These are phyloP conservation scores for Diversispora epigaea DNA, from an alignment of 192 early-diverging fungal genomes.

Conservation along the genomic window DNA sequence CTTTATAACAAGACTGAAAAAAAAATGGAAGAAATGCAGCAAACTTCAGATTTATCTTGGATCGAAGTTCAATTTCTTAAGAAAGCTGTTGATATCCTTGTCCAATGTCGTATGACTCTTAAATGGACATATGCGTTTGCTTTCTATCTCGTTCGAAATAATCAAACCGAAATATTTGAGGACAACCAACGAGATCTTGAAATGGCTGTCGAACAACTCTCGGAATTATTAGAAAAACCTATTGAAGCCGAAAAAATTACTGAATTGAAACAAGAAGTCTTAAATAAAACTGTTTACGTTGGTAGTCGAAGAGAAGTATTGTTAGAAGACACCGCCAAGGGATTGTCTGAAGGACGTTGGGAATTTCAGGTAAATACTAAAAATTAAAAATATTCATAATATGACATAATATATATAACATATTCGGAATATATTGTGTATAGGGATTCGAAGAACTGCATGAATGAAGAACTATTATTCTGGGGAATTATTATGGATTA, in stretches of 20 bases:
- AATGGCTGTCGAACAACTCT: slow-evolving; percentile 93
- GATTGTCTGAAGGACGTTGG: slow-evolving; percentile 84
- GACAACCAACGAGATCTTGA: slow-evolving; percentile 99
- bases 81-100: slow-evolving; percentile 86
- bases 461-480: not conserved
- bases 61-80: slow-evolving; percentile 98
- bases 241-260: slow-evolving; percentile 73
- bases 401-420: not conserved
- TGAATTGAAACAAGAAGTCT: slow-evolving; percentile 79
- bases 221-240: slow-evolving; percentile 86
- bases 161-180: slow-evolving; percentile 91
- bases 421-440: not conserved
- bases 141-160: slow-evolving; percentile 84
- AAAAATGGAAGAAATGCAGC: slow-evolving; percentile 97
- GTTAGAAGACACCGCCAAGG: slow-evolving; percentile 86
- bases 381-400: slow-evolving; percentile 13
- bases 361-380: slow-evolving; percentile 58
- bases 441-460: not conserved
- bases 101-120: slow-evolving; percentile 86
- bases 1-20: slow-evolving; percentile 82
- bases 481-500: too few relatives aligned
- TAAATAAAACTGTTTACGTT: slow-evolving; percentile 96
- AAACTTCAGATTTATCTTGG: slow-evolving; percentile 86
- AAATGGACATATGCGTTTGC: slow-evolving; percentile 99
- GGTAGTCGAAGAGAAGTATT: slow-evolving; percentile 81